phyloP scores from a whole-genome alignment of 1,139 yeast species.

The Saccharomyces pastorianus region DNA sequence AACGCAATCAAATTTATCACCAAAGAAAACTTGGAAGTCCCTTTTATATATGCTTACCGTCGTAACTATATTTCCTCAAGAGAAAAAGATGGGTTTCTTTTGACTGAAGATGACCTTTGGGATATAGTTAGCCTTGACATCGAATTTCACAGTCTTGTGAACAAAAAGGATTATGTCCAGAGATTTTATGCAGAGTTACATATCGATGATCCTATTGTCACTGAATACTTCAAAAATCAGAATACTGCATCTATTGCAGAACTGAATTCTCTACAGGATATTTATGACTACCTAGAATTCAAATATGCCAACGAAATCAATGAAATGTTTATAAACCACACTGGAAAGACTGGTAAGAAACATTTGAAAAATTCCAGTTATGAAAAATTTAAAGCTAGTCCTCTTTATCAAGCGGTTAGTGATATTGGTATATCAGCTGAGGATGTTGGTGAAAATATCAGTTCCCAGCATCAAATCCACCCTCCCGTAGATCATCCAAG shows the following conservation, averaged over 20 bases:
- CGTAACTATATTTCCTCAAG: slow-evolving; percentile 63
- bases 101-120: slow-evolving; percentile 87
- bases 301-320: slow-evolving; percentile 67
- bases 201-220: slow-evolving; percentile 53
- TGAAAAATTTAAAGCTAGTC: slow-evolving; percentile 67
- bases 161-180: slow-evolving; percentile 60
- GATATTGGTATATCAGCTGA: slow-evolving; percentile 73
- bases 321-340: slow-evolving; percentile 34
- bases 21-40: slow-evolving; percentile 79
- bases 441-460: slow-evolving; percentile 77
- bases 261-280: slow-evolving; percentile 56
- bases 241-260: slow-evolving; percentile 55
- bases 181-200: slow-evolving; percentile 49
- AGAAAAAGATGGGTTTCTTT: slow-evolving; percentile 46
- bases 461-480: slow-evolving; percentile 63
- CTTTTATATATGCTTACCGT: slow-evolving; percentile 94
- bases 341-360: slow-evolving; percentile 39
- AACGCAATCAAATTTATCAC: slow-evolving; percentile 73
- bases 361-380: slow-evolving; percentile 67
- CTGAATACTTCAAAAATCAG: slow-evolving; percentile 46
- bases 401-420: slow-evolving; percentile 58
- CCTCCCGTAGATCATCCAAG: slow-evolving; percentile 63
- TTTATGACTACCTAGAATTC: slow-evolving; percentile 77
- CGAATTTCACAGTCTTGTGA: slow-evolving; percentile 79
- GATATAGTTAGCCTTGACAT: slow-evolving; percentile 77